Conservation (phyloP, 306 rosid genomes). For the Gastrolobium bilobum region DNA sequence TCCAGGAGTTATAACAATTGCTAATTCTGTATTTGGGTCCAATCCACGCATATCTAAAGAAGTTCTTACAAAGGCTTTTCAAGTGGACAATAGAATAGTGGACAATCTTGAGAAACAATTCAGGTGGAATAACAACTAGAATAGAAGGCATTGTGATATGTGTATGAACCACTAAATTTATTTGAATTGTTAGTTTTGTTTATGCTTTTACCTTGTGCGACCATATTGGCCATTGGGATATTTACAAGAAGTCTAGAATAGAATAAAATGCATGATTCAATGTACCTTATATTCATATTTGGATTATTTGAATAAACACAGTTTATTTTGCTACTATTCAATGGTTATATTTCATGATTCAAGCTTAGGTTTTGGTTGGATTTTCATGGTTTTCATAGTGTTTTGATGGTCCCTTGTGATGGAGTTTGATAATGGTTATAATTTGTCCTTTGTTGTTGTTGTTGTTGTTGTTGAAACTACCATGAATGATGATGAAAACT, state of each 20-base stretch:
- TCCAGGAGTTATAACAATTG: slow-evolving; percentile 37
- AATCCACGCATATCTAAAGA: slow-evolving; percentile 47
- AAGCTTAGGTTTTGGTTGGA: no score
- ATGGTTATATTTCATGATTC: no score
- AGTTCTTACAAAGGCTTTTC: slow-evolving; percentile 52
- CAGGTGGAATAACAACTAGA: slow-evolving; percentile 31
- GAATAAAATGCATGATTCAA: slow-evolving; percentile 7
- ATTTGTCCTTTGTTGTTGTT: no score
- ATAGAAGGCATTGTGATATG: not conserved
- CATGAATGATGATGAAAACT: no score
- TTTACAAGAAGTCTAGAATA: not conserved
- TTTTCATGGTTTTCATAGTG: no score
- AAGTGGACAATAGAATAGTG: slow-evolving; percentile 34
- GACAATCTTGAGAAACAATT: slow-evolving; percentile 45
- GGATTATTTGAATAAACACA: slow-evolving; percentile 7
- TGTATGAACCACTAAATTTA: not conserved
- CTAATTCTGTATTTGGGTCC: slow-evolving; percentile 47
- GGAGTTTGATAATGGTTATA: no score
- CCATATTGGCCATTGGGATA: not conserved
- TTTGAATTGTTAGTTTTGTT: not conserved
- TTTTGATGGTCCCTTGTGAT: no score
- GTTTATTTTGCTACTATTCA: no score
- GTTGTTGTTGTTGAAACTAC: no score
- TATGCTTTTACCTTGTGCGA: not conserved
- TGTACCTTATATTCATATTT: slow-evolving; percentile 1